Evolutionary conservation across 2,329 filamentous ascomycete species (phyloP).

Genomic region (Pseudomassariella vexata): DNA sequence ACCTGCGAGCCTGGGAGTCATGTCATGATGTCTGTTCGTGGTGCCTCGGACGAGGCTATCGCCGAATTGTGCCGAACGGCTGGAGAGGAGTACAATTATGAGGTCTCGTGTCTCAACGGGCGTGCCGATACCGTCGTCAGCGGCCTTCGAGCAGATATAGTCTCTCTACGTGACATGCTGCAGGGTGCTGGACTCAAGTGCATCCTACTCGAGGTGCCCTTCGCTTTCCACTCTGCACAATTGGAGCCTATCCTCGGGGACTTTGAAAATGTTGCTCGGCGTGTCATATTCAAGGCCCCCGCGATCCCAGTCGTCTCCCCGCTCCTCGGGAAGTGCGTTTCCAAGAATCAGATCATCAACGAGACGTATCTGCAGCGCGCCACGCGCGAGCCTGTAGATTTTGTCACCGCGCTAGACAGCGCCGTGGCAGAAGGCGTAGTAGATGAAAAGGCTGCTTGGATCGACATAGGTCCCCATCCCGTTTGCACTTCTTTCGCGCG

Average conservation of each 20-base stretch:
- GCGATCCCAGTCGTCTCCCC: slow-evolving; percentile 61
- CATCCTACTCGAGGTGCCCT: slow-evolving; percentile 51
- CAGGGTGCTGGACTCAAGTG: slow-evolving; percentile 35
- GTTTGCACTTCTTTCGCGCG: slow-evolving; percentile 56
- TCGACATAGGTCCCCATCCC: slow-evolving; percentile 66
- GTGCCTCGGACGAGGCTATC: slow-evolving; percentile 41
- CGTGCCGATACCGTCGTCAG: slow-evolving; percentile 64
- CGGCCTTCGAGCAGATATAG: slow-evolving; percentile 30
- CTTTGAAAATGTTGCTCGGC: slow-evolving; percentile 42
- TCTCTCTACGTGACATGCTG: slow-evolving; percentile 24
- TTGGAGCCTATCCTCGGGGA: slow-evolving; percentile 52
- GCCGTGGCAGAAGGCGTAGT: slow-evolving; percentile 43
- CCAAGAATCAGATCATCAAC: slow-evolving; percentile 47
- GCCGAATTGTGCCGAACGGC: too few relatives aligned
- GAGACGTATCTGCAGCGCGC: slow-evolving; percentile 55
- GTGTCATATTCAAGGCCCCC: slow-evolving; percentile 47
- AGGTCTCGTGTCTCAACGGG: slow-evolving; percentile 65
- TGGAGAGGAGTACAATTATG: slow-evolving; percentile 32
- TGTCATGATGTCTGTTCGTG: slow-evolving; percentile 35
- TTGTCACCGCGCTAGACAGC: slow-evolving; percentile 48
- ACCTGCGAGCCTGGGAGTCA: slow-evolving; percentile 51
- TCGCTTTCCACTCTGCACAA: slow-evolving; percentile 57
- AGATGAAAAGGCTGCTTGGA: slow-evolving; percentile 52
- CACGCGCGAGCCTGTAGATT: slow-evolving; percentile 61
- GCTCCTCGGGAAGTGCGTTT: slow-evolving; percentile 46